Base-by-base conservation (phyloP, 2,329 filamentous ascomycete species). In the Didymella segeticola region DNA sequence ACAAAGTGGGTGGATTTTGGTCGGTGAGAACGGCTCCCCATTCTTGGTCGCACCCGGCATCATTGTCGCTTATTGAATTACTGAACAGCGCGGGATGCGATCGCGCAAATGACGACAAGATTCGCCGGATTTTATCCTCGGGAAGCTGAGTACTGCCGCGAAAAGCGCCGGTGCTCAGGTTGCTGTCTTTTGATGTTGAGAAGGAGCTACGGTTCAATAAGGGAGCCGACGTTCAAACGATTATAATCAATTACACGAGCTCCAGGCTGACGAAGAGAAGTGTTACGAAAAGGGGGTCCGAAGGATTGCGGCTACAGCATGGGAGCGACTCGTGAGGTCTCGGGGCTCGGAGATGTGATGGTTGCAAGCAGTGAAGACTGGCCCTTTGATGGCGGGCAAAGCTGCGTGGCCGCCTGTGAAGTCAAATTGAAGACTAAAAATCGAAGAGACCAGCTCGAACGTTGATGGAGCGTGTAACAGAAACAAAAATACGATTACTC, bases 11-110 rank as follows among this genome's bases (percentile, higher is more conserved):
- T 71, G 70, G 47, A 73, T 62, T 57, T 66, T 69, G 37, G 68
- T 68, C 57, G 71, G 66, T 59, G 63, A 64, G 50, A 67, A 70
- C 61, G 69, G 69, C 62, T 70, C 69, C 64, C 63, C 69, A 64
- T 61, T 57, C 49, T 56, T 57, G 61, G 48, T 56, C 38, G 49
- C 54, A 5, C 50, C 57, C 41, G 61, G 49, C 52, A 69, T 63
- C 64, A 71, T 71, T 36, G 53, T 63, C 47, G 51, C 46, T 58
- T 53, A 58, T 49, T 56, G 45, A 57, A 48, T 53, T 49, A 53
- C 38, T 54, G 39, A 53, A 48, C 27, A 36, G 50, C 50, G 43
- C 58, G 48, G 56, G 43, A 56, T 43, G 43, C 51, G 43, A 57
- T 54, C 46, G 53, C 48, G 55, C 53, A 47, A 47, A 47, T 60